Conservation (phyloP, 2,329 filamentous ascomycete species). For the Cytospora schulzeri region DNA sequence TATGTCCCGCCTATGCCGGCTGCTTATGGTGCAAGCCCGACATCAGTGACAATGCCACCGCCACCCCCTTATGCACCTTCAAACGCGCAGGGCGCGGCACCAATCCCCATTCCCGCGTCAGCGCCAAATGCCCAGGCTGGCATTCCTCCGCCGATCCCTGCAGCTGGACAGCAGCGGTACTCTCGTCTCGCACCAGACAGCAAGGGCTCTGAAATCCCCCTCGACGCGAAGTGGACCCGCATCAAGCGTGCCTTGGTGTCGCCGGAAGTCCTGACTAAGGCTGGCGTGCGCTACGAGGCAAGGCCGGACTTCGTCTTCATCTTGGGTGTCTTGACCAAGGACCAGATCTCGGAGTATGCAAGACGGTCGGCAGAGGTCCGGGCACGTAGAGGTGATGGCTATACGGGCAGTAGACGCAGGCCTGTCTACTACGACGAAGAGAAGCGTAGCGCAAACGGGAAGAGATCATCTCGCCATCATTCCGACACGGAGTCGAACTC, state of each 20-base stretch:
- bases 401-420: constrained; percentile 18
- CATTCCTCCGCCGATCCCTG: constrained; percentile 28
- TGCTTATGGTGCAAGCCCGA: constrained; percentile 31
- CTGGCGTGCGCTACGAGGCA: constrained; percentile 62
- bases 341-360: constrained; percentile 56
- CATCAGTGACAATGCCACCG: constrained; percentile 29
- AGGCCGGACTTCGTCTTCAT: constrained; percentile 62
- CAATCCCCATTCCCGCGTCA: constrained; percentile 33
- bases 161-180: constrained; percentile 32
- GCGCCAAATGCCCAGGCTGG: constrained; percentile 31
- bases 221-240: constrained; percentile 62
- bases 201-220: constrained; percentile 57
- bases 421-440: constrained; percentile 15
- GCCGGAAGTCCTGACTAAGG: constrained; percentile 57
- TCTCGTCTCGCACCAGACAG: constrained; percentile 57
- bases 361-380: constrained; percentile 51
- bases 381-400: constrained; percentile 39
- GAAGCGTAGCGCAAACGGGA: constrained; percentile 7
- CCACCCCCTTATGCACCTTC: constrained; percentile 40
- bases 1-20: constrained; percentile 41
- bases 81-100: constrained; percentile 28
- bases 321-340: constrained; percentile 55
- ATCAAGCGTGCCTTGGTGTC: constrained; percentile 58
- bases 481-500: constrained; percentile 30
- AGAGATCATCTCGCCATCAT: constrained; percentile 23